These are phyloP conservation scores for Curvularia sp. DNA, from an alignment of 2,329 filamentous ascomycete species.

Conservation along the genomic window DNA sequence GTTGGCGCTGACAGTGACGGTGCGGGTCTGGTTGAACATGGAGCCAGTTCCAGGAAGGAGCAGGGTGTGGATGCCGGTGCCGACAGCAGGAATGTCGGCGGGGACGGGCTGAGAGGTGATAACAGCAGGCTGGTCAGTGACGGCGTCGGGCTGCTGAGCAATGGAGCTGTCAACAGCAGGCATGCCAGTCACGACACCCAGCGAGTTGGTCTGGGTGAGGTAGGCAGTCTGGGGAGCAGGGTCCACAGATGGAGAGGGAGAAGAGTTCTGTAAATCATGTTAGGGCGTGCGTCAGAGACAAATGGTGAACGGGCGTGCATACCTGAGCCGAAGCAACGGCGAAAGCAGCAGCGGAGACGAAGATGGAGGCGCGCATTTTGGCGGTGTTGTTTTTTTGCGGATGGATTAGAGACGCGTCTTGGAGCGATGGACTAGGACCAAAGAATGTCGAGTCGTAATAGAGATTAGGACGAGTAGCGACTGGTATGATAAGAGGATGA, in stretches of 20 bases:
- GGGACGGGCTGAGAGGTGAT: constrained; percentile 36
- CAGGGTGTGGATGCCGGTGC: constrained; percentile 46
- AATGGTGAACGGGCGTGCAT: constrained; percentile 23
- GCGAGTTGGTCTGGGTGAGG: constrained; percentile 44
- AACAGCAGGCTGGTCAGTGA: constrained; percentile 30
- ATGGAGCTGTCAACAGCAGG: constrained; percentile 31
- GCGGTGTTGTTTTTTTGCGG: constrained; percentile 8
- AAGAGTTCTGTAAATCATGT: constrained; percentile 12
- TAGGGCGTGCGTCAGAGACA: neutral
- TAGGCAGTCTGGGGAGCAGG: constrained; percentile 34
- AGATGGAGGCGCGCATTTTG: constrained; percentile 44
- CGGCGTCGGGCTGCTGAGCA: constrained; percentile 35
- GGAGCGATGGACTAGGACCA: constrained; percentile 23
- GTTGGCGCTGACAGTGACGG: constrained; percentile 44
- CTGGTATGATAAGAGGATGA: constrained; percentile 15
- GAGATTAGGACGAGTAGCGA: constrained; percentile 18
- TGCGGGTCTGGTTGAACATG: constrained; percentile 38
- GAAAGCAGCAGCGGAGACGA: constrained; percentile 40
- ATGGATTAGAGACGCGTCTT: constrained; percentile 10
- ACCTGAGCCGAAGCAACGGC: constrained; percentile 42
- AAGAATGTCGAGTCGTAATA: constrained; percentile 20
- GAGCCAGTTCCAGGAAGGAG: constrained; percentile 33
- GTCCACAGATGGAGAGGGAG: neutral
- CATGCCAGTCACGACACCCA: constrained; percentile 45
- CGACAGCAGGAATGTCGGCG: constrained; percentile 47